Evolutionary conservation across 1,284 basidiomycete species (phyloP).

Genomic region (Microbotryum violaceum): DNA sequence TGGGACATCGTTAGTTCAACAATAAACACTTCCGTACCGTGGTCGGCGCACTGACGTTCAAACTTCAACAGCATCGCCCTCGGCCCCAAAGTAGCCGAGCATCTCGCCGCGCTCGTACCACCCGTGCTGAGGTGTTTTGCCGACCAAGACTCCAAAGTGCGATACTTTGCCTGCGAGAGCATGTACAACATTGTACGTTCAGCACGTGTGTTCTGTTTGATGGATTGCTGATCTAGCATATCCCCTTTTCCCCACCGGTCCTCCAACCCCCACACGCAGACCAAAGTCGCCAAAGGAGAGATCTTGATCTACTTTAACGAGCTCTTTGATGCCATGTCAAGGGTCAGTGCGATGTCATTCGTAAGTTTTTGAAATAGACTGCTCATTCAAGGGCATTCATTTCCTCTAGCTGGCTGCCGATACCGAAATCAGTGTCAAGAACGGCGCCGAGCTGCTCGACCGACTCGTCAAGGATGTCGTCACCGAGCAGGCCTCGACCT

Average conservation of each 20-base stretch:
- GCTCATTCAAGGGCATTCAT: conserved; percentile 24
- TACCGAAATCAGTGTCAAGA: conserved; percentile 93
- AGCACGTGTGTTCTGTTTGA: not conserved
- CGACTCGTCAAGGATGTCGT: conserved; percentile 96
- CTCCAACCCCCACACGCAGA: conserved; percentile 23
- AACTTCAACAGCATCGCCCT: conserved; percentile 59
- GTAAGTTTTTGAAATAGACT: too few relatives aligned
- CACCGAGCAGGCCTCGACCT: conserved; percentile 89
- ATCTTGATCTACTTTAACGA: conserved; percentile 96
- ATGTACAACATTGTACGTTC: conserved; percentile 75
- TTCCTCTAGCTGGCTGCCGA: conserved; percentile 78
- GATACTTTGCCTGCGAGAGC: conserved; percentile 95
- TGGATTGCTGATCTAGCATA: not conserved
- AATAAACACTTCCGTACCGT: fast-evolving
- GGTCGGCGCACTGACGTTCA: not conserved
- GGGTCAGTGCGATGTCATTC: conserved; percentile 50
- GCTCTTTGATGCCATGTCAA: conserved; percentile 93
- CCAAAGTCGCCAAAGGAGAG: conserved; percentile 95
- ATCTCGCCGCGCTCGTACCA: conserved; percentile 86
- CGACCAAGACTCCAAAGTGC: conserved; percentile 88
- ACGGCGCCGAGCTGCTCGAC: conserved; percentile 96
- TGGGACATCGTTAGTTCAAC: conserved; percentile 58
- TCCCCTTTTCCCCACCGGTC: not conserved
- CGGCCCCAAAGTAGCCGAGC: conserved; percentile 83
- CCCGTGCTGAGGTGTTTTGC: conserved; percentile 88